Percentiles rank a stretch among this genome's conserved stretches.
Evolutionary conservation across 2,329 filamentous ascomycete genomes (phyloP).

Genomic region (Trichoderma semiorbis): DNA sequence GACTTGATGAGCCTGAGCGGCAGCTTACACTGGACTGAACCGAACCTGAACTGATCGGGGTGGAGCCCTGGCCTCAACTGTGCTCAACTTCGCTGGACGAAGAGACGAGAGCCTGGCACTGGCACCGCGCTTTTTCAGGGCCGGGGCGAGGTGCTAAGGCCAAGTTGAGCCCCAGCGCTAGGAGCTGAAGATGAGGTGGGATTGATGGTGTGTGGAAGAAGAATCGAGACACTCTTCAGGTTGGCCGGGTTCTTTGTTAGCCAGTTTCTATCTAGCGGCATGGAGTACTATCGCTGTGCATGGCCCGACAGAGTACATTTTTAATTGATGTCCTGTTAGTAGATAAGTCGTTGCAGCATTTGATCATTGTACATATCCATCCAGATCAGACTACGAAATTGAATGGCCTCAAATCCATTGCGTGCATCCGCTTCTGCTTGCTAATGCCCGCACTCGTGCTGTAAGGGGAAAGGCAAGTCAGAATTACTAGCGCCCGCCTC

Average conservation of each 20-base stretch:
- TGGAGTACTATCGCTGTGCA: too few species aligned
- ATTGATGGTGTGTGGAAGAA: neutral
- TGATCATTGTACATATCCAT: neutral
- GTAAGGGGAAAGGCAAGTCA: neutral
- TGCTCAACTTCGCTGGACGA: neutral
- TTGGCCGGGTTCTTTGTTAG: neutral
- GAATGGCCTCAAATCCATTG: neutral
- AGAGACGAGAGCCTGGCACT: neutral
- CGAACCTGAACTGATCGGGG: neutral
- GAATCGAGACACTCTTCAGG: neutral
- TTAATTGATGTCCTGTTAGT: too few species aligned
- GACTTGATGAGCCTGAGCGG: neutral
- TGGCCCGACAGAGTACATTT: too few species aligned
- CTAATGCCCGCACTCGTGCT: neutral
- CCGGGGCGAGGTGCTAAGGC: neutral
- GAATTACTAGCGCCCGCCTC: neutral
- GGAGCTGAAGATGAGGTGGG: neutral
- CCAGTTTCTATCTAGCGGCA: neutral
- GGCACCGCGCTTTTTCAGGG: slow-evolving; percentile 5
- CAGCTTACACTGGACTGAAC: neutral
- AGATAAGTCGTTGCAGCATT: neutral
- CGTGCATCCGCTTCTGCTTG: neutral
- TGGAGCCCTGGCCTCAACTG: neutral
- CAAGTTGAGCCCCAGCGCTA: neutral
- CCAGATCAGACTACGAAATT: neutral